Conservation (phyloP, 768 basidiomycete genomes). For the Hydnomerulius pinastri region DNA sequence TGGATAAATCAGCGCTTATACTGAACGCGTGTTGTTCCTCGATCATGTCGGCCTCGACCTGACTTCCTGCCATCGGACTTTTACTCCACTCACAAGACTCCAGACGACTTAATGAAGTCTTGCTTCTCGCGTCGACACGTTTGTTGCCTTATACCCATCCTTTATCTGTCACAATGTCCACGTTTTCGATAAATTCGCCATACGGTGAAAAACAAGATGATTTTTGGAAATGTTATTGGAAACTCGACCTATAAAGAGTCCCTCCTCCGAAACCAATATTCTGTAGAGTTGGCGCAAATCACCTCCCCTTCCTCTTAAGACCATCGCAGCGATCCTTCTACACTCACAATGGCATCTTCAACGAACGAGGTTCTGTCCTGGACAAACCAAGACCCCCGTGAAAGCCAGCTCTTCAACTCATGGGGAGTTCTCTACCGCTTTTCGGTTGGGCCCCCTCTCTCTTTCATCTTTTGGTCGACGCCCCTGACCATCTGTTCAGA, state of each 20-base stretch:
- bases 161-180: slow-evolving; percentile 74
- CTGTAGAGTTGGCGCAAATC: slow-evolving; percentile 26
- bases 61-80: slow-evolving; percentile 55
- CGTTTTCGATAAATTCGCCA: slow-evolving; percentile 73
- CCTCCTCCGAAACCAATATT: slow-evolving; percentile 10
- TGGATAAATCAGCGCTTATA: slow-evolving; percentile 52
- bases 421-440: slow-evolving; percentile 84
- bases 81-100: slow-evolving; percentile 73
- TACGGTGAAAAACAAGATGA: slow-evolving; percentile 47
- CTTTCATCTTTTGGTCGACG: slow-evolving; percentile 14
- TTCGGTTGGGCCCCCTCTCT: slow-evolving; percentile 51
- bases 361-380: slow-evolving; percentile 78
- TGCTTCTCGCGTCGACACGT: slow-evolving; percentile 73
- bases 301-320: slow-evolving; percentile 34
- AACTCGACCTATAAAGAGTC: slow-evolving; percentile 57
- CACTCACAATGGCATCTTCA: slow-evolving; percentile 48
- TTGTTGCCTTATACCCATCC: slow-evolving; percentile 62
- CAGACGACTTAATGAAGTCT: slow-evolving; percentile 56
- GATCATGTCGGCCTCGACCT: slow-evolving; percentile 65
- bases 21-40: slow-evolving; percentile 63
- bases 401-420: slow-evolving; percentile 79
- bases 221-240: slow-evolving; percentile 47
- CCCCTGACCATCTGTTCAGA: slow-evolving; percentile 47
- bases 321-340: slow-evolving; percentile 34
- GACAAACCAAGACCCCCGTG: slow-evolving; percentile 85